Conservation (phyloP, 1,284 basidiomycete genomes). For the Ustilago trichophora region DNA sequence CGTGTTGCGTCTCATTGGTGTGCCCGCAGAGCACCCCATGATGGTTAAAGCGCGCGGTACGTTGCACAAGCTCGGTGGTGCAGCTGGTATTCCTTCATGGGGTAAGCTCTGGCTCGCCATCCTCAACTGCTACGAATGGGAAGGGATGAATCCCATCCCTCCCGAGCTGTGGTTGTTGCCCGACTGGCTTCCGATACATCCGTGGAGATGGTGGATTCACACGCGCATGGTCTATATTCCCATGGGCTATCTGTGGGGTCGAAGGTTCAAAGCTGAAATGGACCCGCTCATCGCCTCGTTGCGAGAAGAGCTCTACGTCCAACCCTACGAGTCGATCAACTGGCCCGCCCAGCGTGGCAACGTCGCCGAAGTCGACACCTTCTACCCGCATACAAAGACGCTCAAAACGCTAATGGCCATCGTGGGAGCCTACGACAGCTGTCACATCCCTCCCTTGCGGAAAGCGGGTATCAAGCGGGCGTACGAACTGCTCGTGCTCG, state of each 20-base stretch:
- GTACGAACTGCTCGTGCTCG: constrained; percentile 74
- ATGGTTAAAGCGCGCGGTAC: constrained; percentile 79
- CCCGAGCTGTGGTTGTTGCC: constrained; percentile 91
- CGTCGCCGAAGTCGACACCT: constrained; percentile 80
- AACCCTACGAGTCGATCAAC: constrained; percentile 84
- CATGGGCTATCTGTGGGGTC: constrained; percentile 81
- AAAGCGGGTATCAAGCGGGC: constrained; percentile 75
- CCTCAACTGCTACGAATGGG: constrained; percentile 83
- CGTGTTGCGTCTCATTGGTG: constrained; percentile 83
- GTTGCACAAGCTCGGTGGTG: constrained; percentile 85
- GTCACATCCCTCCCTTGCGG: constrained; percentile 71
- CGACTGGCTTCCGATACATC: constrained; percentile 90
- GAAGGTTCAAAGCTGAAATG: constrained; percentile 79
- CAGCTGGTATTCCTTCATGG: constrained; percentile 85
- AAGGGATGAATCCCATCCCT: constrained; percentile 89
- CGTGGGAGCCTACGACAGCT: constrained; percentile 76
- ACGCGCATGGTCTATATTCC: constrained; percentile 83
- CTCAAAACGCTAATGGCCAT: constrained; percentile 77
- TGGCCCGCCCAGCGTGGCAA: constrained; percentile 92
- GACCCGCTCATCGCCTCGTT: constrained; percentile 83
- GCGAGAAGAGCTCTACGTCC: constrained; percentile 86
- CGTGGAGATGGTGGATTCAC: constrained; percentile 98
- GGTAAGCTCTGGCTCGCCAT: constrained; percentile 97
- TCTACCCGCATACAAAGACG: constrained; percentile 80
- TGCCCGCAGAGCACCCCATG: constrained; percentile 81